These are phyloP conservation scores for Trichomonas gallinae DNA, from an alignment of 208 protist genomes.

Conservation along the genomic window DNA sequence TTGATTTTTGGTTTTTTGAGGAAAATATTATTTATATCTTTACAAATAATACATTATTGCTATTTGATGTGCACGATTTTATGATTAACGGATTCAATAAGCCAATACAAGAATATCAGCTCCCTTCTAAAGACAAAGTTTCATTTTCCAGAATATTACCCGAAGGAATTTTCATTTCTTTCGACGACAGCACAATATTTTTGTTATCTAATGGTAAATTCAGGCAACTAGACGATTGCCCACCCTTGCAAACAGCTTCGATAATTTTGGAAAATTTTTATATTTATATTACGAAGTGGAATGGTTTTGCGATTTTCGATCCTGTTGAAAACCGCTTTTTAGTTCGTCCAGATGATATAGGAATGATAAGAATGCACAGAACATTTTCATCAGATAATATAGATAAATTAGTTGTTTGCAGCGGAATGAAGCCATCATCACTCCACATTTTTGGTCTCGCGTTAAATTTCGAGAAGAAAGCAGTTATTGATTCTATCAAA, in stretches of 20 bases:
- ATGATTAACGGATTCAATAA: background rate
- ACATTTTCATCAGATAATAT: background rate
- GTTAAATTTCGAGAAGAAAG: background rate
- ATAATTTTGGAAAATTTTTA: background rate
- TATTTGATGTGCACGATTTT: background rate
- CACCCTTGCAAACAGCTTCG: background rate
- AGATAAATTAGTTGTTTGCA: background rate
- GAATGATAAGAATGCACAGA: background rate
- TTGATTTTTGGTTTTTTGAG: background rate
- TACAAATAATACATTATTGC: background rate
- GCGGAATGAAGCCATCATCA: background rate
- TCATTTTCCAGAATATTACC: background rate
- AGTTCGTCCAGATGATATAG: background rate
- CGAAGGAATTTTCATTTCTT: background rate
- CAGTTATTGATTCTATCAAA: background rate
- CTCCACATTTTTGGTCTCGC: background rate
- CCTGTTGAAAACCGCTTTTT: background rate
- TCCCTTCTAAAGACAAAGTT: background rate
- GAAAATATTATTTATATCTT: background rate
- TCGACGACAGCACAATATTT: background rate
- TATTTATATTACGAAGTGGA: background rate
- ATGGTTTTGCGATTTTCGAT: background rate
- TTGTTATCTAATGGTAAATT: background rate
- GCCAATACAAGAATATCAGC: background rate
- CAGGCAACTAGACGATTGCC: background rate